These are phyloP conservation scores for Plasmodium blacklocki DNA, from an alignment of 169 alveolate genomes.

Conservation along the genomic window DNA sequence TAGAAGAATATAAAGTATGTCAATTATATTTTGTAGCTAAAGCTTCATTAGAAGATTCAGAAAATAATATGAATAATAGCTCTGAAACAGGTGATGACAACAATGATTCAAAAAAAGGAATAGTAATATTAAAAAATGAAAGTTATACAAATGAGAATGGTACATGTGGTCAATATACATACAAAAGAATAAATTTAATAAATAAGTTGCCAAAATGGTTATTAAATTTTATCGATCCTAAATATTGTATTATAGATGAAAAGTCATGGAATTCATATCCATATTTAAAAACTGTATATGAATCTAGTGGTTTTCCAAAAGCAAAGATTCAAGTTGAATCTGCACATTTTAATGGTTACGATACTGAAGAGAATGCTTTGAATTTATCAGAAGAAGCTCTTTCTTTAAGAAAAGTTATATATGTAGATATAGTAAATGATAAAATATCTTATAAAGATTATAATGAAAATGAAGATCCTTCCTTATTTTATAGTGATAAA, in stretches of 20 bases:
- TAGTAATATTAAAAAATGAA: constrained; percentile 70
- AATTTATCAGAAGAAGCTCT: constrained; percentile 65
- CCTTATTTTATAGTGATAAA: constrained; percentile 65
- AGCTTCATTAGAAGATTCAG: constrained; percentile 76
- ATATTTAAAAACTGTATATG: constrained; percentile 34
- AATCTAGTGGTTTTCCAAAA: constrained; percentile 77
- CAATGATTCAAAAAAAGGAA: constrained; percentile 30
- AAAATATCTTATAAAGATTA: constrained; percentile 36
- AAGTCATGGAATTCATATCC: constrained; percentile 71
- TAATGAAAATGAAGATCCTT: constrained; percentile 57
- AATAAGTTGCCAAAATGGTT: constrained; percentile 82
- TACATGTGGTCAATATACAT: constrained; percentile 68
- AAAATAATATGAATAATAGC: neutral
- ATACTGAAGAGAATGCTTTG: constrained; percentile 65
- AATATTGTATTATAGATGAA: constrained; percentile 78
- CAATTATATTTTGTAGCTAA: constrained; percentile 78
- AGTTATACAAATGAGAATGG: constrained; percentile 37
- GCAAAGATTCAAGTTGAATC: constrained; percentile 66
- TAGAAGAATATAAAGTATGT: constrained; percentile 78
- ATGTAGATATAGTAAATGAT: constrained; percentile 80
- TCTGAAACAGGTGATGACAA: constrained; percentile 1
- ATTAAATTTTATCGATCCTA: constrained; percentile 76
- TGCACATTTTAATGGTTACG: constrained; percentile 9
- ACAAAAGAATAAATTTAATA: constrained; percentile 74
- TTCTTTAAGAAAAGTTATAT: constrained; percentile 50